Base-by-base conservation (phyloP, 2,329 filamentous ascomycete species). In the Fusarium nodosum region DNA sequence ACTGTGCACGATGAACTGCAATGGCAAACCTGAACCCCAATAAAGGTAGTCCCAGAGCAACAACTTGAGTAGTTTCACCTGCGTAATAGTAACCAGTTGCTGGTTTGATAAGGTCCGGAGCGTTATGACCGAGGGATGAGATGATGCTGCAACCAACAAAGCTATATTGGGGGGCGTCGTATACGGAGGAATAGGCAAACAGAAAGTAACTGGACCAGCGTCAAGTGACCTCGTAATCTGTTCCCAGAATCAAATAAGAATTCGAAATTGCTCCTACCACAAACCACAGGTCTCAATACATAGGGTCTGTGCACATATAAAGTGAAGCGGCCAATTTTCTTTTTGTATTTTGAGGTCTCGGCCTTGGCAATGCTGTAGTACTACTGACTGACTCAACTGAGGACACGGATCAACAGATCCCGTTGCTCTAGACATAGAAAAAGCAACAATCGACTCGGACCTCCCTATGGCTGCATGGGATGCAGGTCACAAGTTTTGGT, bases 381-480 rank as follows among this genome's bases (percentile, higher is more conserved):
- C 22, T 26, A 10, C 24, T 51, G 22, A 38, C 33, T 51, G 48
- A 51, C 48, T 39, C 34, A 28, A 30, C 48, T 51, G 24, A 51
- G 33, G 34, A 51, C 48, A 30, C 48, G 33, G 48, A 51, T 51
- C 48, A 41, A 39, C 33, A 51, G 34, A 26, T 51, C 28, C 48
- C n/a, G 24, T 24, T 51, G 33, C 33, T 47, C n/a, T 47, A 39
- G 18, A 16, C 18, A 26, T 30, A 15, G 24, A 51, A 36, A 20
- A 51, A 41, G 48, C 28, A 28, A 39, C 18, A 51, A 18, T 15
- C 11, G 22, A 24, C 39, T 59, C 18, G n/a, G 26, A 31, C 53
- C 42, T 48, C 34, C 24, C 15, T 47, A 51, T 34, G 42, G 45
- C 42, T 66, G 60, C 64, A 56, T 50, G 54, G 55, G 52, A 31